Evolutionary conservation across 805 yeast genomes (phyloP).

Genomic region (Groenewaldozyma tartarivorans): DNA sequence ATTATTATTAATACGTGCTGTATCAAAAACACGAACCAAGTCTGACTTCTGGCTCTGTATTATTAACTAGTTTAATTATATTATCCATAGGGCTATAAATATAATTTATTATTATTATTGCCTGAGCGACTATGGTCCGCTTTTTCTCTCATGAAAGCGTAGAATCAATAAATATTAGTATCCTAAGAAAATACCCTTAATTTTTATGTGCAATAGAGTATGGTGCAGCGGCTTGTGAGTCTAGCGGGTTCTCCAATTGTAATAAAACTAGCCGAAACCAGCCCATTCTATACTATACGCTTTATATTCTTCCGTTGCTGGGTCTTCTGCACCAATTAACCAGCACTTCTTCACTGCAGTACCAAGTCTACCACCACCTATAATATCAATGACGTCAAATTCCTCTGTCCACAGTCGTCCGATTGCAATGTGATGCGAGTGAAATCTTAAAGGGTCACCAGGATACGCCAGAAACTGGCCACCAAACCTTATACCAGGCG

Average conservation of each 20-base stretch:
- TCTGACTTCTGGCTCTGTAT: no score
- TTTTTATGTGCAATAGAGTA: no score
- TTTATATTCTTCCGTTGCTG: conserved; percentile 22
- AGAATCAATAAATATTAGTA: no score
- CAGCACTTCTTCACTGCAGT: conserved; percentile 86
- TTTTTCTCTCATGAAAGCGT: no score
- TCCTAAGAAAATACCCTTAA: no score
- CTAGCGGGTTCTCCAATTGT: not conserved
- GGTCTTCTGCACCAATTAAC: conserved; percentile 36
- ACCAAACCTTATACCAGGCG: conserved; percentile 90
- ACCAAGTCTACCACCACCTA: conserved; percentile 84
- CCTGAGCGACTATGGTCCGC: not conserved
- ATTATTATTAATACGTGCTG: no score
- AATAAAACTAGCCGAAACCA: conserved; percentile 60
- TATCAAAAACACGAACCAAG: no score
- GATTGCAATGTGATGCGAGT: conserved; percentile 72
- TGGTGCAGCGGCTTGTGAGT: no score
- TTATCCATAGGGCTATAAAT: no score
- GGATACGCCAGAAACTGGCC: conserved; percentile 86
- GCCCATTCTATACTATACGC: conserved; percentile 88
- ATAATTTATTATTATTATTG: no score
- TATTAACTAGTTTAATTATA: no score
- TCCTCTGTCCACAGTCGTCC: conserved; percentile 40
- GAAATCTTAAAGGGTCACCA: conserved; percentile 87
- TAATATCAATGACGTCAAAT: conserved; percentile 47